A percentile compares a stretch with the other conserved stretches of the same genome.
phyloP scores from a whole-genome alignment of 495 filamentous ascomycete species.

The Glarea lozoyensis region DNA sequence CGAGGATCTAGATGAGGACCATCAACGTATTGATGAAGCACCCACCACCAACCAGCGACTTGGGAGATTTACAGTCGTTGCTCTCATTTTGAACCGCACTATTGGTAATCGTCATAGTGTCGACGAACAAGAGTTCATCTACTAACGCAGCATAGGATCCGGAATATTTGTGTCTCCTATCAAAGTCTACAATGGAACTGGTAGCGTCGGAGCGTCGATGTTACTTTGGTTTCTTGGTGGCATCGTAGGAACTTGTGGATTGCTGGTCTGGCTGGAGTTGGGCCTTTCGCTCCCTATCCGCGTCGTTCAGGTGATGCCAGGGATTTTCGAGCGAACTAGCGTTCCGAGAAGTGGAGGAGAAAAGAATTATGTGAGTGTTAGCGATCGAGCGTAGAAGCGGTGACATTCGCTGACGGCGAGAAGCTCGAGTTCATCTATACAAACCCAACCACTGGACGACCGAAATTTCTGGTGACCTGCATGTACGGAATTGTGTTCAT shows the following conservation, averaged over 20 bases:
- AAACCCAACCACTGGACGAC: background rate
- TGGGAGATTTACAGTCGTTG: conserved; percentile 6
- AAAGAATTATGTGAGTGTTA: conserved; percentile 15
- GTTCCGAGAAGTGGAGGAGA: conserved; percentile 16
- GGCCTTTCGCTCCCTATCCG: conserved; percentile 9
- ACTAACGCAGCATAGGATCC: background rate
- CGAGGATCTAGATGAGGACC: background rate
- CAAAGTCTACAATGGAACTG: conserved; percentile 10
- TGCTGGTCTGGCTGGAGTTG: conserved; percentile 7
- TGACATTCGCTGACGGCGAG: background rate
- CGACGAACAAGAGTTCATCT: background rate
- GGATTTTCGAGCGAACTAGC: conserved; percentile 2
- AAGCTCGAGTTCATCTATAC: background rate
- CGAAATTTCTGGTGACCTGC: conserved; percentile 27
- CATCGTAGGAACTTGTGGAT: conserved; percentile 5
- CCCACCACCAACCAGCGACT: conserved; percentile 5
- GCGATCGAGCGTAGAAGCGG: background rate
- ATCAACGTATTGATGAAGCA: conserved; percentile 7
- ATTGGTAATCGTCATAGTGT: conserved; percentile 1
- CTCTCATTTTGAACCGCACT: conserved; percentile 13
- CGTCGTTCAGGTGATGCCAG: background rate
- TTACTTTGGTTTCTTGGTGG: conserved; percentile 10
- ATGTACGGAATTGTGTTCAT: conserved; percentile 41
- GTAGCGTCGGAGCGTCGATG: conserved; percentile 10
- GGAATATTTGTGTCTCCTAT: conserved; percentile 11